Conservation (phyloP, 108 stramenopile genomes). For the Pseudonitzschia multiseries region DNA sequence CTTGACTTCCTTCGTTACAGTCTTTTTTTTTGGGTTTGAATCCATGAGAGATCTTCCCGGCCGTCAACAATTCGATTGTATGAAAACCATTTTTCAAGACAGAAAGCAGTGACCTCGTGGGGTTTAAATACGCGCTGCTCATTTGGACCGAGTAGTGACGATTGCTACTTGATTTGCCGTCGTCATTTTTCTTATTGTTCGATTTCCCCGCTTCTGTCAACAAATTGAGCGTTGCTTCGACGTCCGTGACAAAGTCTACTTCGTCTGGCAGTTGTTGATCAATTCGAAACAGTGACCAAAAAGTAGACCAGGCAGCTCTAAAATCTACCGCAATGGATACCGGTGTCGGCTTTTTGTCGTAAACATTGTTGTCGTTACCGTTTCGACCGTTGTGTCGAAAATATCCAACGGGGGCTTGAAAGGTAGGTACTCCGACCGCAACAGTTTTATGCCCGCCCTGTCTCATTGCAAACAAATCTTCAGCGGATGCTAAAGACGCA, state of each 20-base stretch:
- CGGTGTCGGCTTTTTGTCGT: not conserved
- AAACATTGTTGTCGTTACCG: not conserved
- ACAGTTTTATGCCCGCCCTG: constrained; percentile 18
- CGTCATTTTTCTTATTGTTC: not conserved
- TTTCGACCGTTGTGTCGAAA: constrained; percentile 5
- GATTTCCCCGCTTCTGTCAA: constrained; percentile 18
- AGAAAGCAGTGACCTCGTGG: constrained; percentile 43
- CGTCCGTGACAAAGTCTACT: constrained; percentile 21
- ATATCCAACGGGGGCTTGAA: constrained; percentile 49
- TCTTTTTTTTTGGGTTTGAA: constrained; percentile 66
- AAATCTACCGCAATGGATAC: not conserved
- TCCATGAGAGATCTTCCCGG: constrained; percentile 72
- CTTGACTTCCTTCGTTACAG: constrained; percentile 51
- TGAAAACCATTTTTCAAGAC: constrained; percentile 34
- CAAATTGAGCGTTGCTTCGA: constrained; percentile 31
- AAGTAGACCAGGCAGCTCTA: not conserved
- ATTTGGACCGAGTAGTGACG: constrained; percentile 46
- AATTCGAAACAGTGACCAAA: not conserved
- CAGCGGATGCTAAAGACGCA: not conserved
- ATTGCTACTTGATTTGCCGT: not conserved
- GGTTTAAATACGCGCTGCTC: constrained; percentile 84
- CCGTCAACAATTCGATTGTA: constrained; percentile 58
- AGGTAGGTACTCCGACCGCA: constrained; percentile 65
- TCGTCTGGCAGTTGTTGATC: not conserved
- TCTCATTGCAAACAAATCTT: not conserved